Conservation (phyloP, 2,329 filamentous ascomycete genomes). For the Ceratocystis colombiana region DNA sequence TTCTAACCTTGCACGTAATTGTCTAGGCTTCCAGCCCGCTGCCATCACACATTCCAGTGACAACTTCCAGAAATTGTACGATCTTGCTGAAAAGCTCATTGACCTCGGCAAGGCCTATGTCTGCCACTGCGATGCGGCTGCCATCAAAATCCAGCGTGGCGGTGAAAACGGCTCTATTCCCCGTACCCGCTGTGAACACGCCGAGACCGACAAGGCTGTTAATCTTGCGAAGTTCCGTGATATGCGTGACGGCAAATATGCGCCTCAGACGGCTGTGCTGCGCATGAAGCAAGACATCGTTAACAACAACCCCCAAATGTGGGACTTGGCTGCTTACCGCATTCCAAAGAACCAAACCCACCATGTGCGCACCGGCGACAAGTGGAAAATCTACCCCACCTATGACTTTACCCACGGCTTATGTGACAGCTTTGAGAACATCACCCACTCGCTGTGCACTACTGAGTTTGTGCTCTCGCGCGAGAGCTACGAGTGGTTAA, state of each 20-base stretch:
- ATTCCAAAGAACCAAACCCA: constrained; percentile 60
- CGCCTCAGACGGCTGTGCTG: constrained; percentile 69
- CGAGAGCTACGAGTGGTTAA: constrained; percentile 83
- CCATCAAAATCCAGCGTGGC: constrained; percentile 80
- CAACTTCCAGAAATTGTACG: constrained; percentile 79
- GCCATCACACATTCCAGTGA: constrained; percentile 81
- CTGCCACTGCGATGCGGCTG: constrained; percentile 72
- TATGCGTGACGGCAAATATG: constrained; percentile 88
- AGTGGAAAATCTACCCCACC: constrained; percentile 90
- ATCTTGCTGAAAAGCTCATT: constrained; percentile 78
- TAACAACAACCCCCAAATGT: constrained; percentile 86
- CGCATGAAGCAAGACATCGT: constrained; percentile 88
- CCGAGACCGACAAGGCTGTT: constrained; percentile 61
- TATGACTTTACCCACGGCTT: constrained; percentile 90
- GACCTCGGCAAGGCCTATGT: constrained; percentile 64
- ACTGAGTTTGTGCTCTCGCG: constrained; percentile 81
- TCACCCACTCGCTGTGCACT: constrained; percentile 87
- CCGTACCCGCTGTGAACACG: constrained; percentile 71
- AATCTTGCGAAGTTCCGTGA: constrained; percentile 75
- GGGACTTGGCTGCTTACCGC: constrained; percentile 87
- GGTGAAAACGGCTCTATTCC: constrained; percentile 58
- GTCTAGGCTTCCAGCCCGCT: constrained; percentile 56
- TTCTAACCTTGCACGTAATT: neutral
- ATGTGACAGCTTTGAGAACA: constrained; percentile 83
- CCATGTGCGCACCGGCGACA: constrained; percentile 68